Base-by-base conservation (phyloP, 2,329 filamentous ascomycete genomes). In the Ophiostoma sp. region DNA sequence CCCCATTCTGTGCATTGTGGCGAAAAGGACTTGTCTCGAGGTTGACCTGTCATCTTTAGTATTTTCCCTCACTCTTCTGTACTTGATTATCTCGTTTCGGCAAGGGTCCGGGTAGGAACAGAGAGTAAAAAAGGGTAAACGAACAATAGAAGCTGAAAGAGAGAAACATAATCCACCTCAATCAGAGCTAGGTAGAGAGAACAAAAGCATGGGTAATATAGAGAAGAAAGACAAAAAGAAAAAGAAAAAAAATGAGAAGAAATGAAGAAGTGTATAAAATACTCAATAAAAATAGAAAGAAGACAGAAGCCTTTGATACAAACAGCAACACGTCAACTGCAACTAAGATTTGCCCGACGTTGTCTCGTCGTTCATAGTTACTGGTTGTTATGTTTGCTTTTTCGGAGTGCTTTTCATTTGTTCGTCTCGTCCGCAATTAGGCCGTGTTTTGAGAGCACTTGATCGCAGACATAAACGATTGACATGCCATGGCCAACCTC, bases 161-260 rank as follows among this genome's bases (percentile, higher is more conserved):
- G 52, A 40, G 55, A 60, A 60, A 40, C 49, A 55, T 4, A 55
- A 55, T 55, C 49, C 49, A 55, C 49, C 49, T 55, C n/a, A 8
- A 55, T n/a, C n/a, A 55, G 47, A 52, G 47, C 27, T 55, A 18
- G 18, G 49, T 55, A n/a, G 4, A 55, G 9, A 18, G 9, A 18
- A 55, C n/a, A 55, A 18, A 18, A 18, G 9, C 7, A 27, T 27
- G 42, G 27, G 14, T 45, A 45, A 11, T 45, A 45, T 12, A 12
- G 42, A 3, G 9, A 12, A 45, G 3, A 18, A 11, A 52, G 6
- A 27, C 2, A 9, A 2, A 8, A 18, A 38, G 27, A 16, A 1
- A 40, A 38, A 40, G 40, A 5, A 27, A 27, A 18, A 2, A 18
- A 18, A 5, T 2, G 27, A 52, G 8, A 52, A 52, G n/a, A 27